Conservation (phyloP, 192 early-diverging fungal genomes). For the Gonapodya sp. region DNA sequence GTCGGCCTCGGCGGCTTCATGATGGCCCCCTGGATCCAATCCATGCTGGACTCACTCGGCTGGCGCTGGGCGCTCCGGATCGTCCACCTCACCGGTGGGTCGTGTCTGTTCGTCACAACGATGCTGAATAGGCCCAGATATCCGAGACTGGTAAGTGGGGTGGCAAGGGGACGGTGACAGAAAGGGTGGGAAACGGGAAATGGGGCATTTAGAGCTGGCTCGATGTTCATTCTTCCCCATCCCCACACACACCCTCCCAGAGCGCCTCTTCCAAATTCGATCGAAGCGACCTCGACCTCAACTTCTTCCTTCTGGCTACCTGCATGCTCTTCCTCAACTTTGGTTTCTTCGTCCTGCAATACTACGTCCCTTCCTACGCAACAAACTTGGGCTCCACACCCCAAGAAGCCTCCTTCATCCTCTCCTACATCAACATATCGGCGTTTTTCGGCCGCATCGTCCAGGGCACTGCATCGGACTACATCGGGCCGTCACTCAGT, state of each 20-base stretch:
- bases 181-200: too few species aligned
- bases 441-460: background rate
- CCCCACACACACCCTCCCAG: background rate
- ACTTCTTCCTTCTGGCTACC: background rate
- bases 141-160: background rate
- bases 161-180: too few species aligned
- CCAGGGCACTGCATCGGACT: conserved; percentile 28
- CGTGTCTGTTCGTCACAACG: background rate
- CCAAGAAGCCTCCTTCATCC: background rate
- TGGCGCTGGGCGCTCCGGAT: conserved; percentile 9
- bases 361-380: conserved; percentile 1
- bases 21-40: background rate
- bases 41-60: conserved; percentile 1
- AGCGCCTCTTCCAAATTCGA: background rate
- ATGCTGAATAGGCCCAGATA: background rate
- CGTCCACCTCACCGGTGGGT: background rate
- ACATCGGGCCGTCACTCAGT: conserved; percentile 29
- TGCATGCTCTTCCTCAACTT: background rate
- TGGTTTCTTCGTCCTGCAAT: background rate
- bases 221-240: background rate
- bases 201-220: background rate
- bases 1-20: conserved; percentile 4
- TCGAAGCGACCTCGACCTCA: background rate
- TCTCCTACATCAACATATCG: conserved; percentile 5
- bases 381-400: background rate